Conservation (phyloP, 495 filamentous ascomycete genomes). For the Aspergillus wentii region DNA sequence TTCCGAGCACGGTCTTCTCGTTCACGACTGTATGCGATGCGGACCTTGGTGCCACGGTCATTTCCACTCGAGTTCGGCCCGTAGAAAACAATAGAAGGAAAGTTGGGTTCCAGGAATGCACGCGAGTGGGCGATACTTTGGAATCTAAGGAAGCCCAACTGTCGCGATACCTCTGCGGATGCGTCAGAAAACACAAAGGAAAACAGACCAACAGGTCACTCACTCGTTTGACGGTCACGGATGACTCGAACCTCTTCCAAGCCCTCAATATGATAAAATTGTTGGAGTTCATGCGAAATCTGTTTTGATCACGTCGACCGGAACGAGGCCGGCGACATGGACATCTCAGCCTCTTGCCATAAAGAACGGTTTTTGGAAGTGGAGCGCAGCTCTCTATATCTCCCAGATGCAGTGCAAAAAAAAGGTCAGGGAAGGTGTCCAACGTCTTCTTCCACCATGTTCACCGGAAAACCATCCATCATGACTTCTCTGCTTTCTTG, state of each 20-base stretch:
- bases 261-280: conserved; percentile 51
- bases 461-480: conserved; percentile 55
- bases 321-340: conserved; percentile 24
- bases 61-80: conserved; percentile 40
- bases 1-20: conserved; percentile 48
- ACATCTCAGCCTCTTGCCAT: conserved; percentile 42
- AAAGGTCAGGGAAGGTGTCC: conserved; percentile 29
- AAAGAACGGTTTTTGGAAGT: conserved; percentile 10
- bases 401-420: neutral
- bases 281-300: conserved; percentile 58
- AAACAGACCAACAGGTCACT: conserved; percentile 7
- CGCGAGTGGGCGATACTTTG: conserved; percentile 53
- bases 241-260: conserved; percentile 63
- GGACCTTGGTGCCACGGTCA: conserved; percentile 53
- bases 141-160: conserved; percentile 68
- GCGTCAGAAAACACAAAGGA: conserved; percentile 4
- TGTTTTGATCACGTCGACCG: conserved; percentile 37
- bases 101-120: conserved; percentile 61
- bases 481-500: conserved; percentile 56
- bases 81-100: conserved; percentile 57
- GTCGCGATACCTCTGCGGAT: conserved; percentile 50
- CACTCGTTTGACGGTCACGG: conserved; percentile 63
- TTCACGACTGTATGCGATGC: conserved; percentile 54
- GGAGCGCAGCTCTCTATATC: conserved; percentile 10
- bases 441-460: conserved; percentile 62